These are phyloP conservation scores for Aspergillus bombycis DNA, from an alignment of 2,329 filamentous ascomycete species.

Conservation along the genomic window DNA sequence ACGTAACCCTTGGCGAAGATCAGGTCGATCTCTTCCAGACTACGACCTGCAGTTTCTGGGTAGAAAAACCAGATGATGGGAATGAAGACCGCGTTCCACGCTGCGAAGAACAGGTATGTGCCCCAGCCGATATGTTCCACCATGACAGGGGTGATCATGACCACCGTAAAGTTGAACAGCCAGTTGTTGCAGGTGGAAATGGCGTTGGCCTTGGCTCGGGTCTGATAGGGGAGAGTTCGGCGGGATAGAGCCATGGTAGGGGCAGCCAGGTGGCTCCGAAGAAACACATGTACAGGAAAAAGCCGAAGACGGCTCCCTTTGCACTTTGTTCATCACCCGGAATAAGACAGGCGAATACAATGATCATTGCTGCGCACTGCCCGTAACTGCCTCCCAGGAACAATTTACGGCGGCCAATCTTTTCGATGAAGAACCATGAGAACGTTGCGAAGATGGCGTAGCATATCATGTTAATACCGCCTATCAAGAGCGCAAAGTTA, in stretches of 20 bases:
- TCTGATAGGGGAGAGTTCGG: conserved; percentile 53
- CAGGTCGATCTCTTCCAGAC: conserved; percentile 38
- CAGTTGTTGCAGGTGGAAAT: conserved; percentile 53
- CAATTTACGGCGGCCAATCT: conserved; percentile 19
- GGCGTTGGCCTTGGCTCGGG: conserved; percentile 53
- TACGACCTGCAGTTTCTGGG: conserved; percentile 44
- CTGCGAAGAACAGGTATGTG: conserved; percentile 38
- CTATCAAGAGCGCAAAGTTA: conserved; percentile 18
- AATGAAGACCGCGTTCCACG: conserved; percentile 42
- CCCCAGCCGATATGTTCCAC: conserved; percentile 35
- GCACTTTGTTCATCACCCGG: conserved; percentile 13
- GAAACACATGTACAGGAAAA: conserved; percentile 26
- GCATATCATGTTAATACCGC: conserved; percentile 22
- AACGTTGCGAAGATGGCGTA: conserved; percentile 22
- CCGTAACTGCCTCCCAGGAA: conserved; percentile 18
- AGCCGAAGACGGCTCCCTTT: conserved; percentile 22
- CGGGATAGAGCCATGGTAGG: conserved; percentile 56
- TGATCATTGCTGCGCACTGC: conserved; percentile 18
- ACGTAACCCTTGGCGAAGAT: conserved; percentile 35
- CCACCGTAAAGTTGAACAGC: conserved; percentile 54
- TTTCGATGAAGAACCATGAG: conserved; percentile 22
- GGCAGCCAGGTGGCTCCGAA: conserved; percentile 53
- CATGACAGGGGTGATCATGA: conserved; percentile 48
- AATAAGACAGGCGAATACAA: conserved; percentile 19
- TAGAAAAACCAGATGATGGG: conserved; percentile 55